Conservation (phyloP, 306 rosid genomes). For the Trifolium pratense region DNA sequence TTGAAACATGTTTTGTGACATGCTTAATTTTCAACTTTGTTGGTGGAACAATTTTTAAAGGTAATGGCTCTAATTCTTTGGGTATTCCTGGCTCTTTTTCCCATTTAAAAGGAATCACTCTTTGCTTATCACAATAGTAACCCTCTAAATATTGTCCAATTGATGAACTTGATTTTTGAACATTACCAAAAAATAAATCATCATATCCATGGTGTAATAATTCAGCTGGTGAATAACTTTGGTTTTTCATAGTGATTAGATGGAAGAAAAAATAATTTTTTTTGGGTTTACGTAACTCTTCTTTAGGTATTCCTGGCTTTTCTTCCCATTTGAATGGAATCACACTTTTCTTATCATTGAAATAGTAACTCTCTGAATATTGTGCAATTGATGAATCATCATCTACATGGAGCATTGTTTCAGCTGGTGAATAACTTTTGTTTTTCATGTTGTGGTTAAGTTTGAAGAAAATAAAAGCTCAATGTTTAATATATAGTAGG, state of each 20-base stretch:
- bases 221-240: no score
- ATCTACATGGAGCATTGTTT: slow-evolving; percentile 20
- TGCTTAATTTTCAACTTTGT: not conserved
- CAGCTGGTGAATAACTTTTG: not conserved
- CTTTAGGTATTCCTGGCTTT: no score
- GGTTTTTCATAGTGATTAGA: no score
- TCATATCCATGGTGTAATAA: no score
- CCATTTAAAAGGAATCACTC: slow-evolving; percentile 39
- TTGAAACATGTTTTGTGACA: not conserved
- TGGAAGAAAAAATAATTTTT: no score
- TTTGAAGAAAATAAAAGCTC: not conserved
- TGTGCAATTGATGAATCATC: not conserved
- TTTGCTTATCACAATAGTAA: not conserved
- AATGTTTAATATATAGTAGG: not conserved
- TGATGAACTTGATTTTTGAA: not conserved
- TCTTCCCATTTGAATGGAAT: no score
- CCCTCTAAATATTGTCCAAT: not conserved
- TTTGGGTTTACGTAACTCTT: no score
- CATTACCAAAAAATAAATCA: slow-evolving; percentile 7
- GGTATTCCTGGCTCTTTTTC: slow-evolving; percentile 40
- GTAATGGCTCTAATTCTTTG: not conserved
- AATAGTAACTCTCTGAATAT: no score
- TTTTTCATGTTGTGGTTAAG: slow-evolving; percentile 12
- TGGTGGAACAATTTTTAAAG: not conserved
- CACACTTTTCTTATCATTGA: no score